Base-by-base conservation (phyloP, 306 rosid genomes). In the Quercus ilex region DNA sequence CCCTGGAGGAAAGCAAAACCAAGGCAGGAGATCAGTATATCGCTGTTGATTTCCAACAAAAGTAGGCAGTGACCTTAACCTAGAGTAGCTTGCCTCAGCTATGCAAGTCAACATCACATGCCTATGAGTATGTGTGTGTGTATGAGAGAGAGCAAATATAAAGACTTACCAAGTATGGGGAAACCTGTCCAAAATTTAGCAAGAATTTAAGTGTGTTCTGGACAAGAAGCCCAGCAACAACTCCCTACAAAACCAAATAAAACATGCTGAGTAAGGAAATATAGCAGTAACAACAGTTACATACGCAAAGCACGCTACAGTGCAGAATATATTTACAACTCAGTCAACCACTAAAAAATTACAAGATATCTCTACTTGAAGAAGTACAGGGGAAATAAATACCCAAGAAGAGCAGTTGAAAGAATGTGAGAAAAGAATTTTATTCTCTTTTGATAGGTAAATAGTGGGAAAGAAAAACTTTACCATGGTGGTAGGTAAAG, bases 401-500 rank as follows among this genome's bases (percentile, higher is more conserved):
- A 26, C 79, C 21, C 51, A 82, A 55, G 68, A 80, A 28, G 52
- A 33, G 83, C 30, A 60, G 49, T 26, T 49, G 38, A 71, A 17
- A 74, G 51, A 74, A 68, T 76, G 78, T 13, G 53, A 28, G 21
- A 57, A 49, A 60, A 70, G 43, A 71, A 70, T 31, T 35, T 60
- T 75, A 28, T 4, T 63, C 15, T 63, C 17, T 63, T 63, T 63
- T 15, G 1, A 63, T 63, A 63, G 8, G 53, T 19, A n/a, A 17
- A 65, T 15, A 65, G 51, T 1, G 12, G 15, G 25, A 65, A 67
- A 17, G 52, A 23, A 67, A 17, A 19, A 9, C 26, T 31, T n/a
- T 89, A 91, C 99, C 99, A 95, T 95, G 83, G 99, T 95, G 53
- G 99, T 93, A 23, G 99, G 99, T 84, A 95, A 83, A 68, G 98